Conservation (phyloP, 228 moss, liverwort and hornwort species). For the Sphagnum magellanicum region DNA sequence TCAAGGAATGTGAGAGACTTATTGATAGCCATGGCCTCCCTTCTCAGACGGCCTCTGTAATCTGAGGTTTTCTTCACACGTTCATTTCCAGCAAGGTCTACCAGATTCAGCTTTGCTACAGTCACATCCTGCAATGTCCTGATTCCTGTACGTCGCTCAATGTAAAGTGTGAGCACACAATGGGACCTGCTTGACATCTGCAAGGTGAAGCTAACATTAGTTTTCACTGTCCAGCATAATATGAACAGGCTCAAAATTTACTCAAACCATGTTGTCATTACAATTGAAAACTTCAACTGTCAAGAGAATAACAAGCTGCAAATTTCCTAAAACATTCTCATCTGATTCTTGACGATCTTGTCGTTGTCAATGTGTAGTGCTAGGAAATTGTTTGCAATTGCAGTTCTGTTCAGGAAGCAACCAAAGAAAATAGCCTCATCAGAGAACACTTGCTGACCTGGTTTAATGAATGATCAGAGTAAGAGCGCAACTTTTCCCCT, state of each 20-base stretch:
- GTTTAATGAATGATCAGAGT: conserved; percentile 73
- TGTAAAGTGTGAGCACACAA: conserved; percentile 76
- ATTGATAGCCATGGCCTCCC: conserved; percentile 83
- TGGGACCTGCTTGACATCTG: conserved; percentile 96
- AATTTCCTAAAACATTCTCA: neutral
- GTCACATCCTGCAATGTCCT: conserved; percentile 52
- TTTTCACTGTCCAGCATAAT: neutral
- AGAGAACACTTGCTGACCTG: conserved; percentile 28
- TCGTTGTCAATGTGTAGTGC: no score
- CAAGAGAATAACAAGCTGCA: neutral
- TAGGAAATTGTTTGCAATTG: no score
- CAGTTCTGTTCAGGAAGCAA: neutral
- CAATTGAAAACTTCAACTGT: neutral
- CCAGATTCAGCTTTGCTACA: conserved; percentile 80
- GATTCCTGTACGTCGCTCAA: conserved; percentile 79
- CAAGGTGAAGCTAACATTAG: neutral
- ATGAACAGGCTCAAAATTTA: no score
- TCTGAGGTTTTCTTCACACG: conserved; percentile 61
- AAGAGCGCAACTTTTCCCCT: conserved; percentile 78
- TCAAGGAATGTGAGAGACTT: conserved; percentile 84
- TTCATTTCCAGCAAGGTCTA: conserved; percentile 89
- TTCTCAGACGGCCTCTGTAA: conserved; percentile 50
- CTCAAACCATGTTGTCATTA: neutral
- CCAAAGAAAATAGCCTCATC: neutral
- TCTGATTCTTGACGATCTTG: no score